These are phyloP conservation scores for Meyerozyma sp. DNA, from an alignment of 1,139 yeast species.

Conservation along the genomic window DNA sequence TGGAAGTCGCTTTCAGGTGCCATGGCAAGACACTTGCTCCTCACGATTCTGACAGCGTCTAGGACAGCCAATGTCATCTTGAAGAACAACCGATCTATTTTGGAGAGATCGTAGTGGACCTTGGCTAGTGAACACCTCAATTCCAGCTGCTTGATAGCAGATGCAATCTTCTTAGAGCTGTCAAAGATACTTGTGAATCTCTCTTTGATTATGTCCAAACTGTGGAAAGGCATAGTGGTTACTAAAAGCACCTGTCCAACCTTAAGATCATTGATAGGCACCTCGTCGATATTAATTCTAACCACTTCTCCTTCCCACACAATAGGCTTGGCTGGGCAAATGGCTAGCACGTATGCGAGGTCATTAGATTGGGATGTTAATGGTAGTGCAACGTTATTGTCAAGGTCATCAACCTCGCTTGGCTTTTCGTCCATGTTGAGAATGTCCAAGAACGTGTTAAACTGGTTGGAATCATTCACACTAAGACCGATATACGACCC, in stretches of 20 bases:
- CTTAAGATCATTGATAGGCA: conserved; percentile 45
- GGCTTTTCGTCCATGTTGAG: conserved; percentile 1
- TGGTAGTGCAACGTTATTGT: conserved; percentile 2
- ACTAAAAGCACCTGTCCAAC: conserved; percentile 71
- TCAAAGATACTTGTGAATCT: conserved; percentile 49
- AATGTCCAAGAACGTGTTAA: conserved; percentile 6
- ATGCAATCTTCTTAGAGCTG: conserved; percentile 45
- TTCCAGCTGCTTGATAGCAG: conserved; percentile 38
- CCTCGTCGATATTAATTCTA: conserved; percentile 45
- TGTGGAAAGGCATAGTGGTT: conserved; percentile 40
- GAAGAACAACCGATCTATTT: conserved; percentile 63
- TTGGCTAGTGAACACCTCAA: conserved; percentile 67
- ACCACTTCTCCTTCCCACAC: conserved; percentile 87
- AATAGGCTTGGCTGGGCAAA: conserved; percentile 80
- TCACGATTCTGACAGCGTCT: conserved; percentile 54
- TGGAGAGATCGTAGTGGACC: conserved; percentile 70
- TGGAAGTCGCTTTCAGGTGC: conserved; percentile 51
- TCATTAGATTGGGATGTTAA: conserved; percentile 22
- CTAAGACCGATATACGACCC: conserved; percentile 41
- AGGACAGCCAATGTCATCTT: conserved; percentile 65
- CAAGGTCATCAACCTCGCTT: neutral
- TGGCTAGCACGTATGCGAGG: conserved; percentile 62
- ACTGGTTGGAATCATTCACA: conserved; percentile 21
- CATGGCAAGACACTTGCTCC: conserved; percentile 35
- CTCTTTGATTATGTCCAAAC: conserved; percentile 31